phyloP scores from a whole-genome alignment of 176 grass and related monocot genomes.

The Carex pumila region DNA sequence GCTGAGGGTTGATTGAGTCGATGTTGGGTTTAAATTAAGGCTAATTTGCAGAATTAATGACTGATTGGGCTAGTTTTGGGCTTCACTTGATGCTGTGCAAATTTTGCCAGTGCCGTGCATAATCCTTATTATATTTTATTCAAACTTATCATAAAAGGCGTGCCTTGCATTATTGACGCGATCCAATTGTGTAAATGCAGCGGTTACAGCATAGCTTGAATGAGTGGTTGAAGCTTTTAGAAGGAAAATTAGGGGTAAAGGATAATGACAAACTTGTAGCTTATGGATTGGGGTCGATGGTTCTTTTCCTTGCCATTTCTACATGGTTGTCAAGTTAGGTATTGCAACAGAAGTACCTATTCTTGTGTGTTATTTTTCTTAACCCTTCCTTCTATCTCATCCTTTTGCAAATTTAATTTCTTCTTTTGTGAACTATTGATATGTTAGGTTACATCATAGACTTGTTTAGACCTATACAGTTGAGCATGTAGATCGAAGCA shows the following conservation, averaged over 20 bases:
- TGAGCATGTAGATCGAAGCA: not conserved
- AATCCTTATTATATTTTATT: not conserved
- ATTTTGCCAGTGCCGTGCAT: not conserved
- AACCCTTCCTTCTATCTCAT: not conserved
- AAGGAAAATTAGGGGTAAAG: slow-evolving; percentile 43
- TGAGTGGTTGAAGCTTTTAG: slow-evolving; percentile 48
- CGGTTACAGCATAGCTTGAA: slow-evolving; percentile 35
- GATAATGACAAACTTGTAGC: slow-evolving; percentile 56
- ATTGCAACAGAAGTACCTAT: not conserved
- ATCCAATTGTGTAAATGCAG: slow-evolving; percentile 27
- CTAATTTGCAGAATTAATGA: not conserved
- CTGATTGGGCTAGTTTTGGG: not conserved
- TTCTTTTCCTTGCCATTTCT: slow-evolving; percentile 59
- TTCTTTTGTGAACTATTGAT: not conserved
- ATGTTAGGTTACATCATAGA: not conserved
- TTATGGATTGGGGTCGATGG: slow-evolving; percentile 73
- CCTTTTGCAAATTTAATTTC: not conserved
- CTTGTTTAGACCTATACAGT: not conserved
- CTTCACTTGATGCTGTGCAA: not conserved
- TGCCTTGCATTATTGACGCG: not conserved
- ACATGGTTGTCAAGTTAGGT: slow-evolving; percentile 72
- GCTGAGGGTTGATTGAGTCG: not conserved
- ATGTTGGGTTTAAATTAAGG: not conserved
- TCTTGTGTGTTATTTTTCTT: not conserved
- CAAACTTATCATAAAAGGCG: not conserved